Base-by-base conservation (phyloP, 352 stramenopile species). In the Phytophthora boehmeriae region DNA sequence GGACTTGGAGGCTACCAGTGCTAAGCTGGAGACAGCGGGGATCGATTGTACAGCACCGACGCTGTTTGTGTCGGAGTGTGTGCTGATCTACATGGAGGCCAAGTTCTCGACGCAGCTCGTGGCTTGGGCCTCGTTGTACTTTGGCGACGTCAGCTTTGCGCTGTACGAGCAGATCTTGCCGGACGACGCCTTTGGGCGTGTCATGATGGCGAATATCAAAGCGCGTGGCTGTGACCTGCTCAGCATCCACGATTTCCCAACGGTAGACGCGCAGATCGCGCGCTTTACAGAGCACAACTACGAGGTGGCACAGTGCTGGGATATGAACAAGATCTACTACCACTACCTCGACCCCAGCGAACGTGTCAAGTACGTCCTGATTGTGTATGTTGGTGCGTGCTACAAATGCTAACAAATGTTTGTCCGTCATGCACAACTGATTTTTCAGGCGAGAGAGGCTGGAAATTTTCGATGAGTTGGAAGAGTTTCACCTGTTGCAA, bases 321-420 rank as follows among this genome's bases (percentile, higher is more conserved):
- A 97, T 74, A 97, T 97, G 90, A 95, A 97, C 77, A 75, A 94
- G 54, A 78, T 98, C 22, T 97, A 97, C 71, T 97, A 97, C 60
- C 81, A 96, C 34, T 96, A 79, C 63, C 57, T 98, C 17, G 71
- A 91, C 46, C 59, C 75, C 1, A 42, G 50, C 8, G 88, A 97
- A 53, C 85, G 86, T 17, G 49, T 59, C 17, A 79, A 87, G 86
- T 92, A 81, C 46, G 85, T 68, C 5, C 6, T 8, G 50, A 30
- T 42, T 30, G 1, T 57, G 16, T 54, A 23, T 2, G 22, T 41
- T 32, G 16, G 13, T 9, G 14, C 44, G 5, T 20, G 6, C 9
- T 19, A 13, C 9, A 4, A 30, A 19, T 38, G 32, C 46, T 59
- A 23, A 45, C 28, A 23, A 30, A 4, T 60, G 16, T 49, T 11